Evolutionary conservation across 2,329 filamentous ascomycete genomes (phyloP).

Genomic region (Sarocladium strictum): DNA sequence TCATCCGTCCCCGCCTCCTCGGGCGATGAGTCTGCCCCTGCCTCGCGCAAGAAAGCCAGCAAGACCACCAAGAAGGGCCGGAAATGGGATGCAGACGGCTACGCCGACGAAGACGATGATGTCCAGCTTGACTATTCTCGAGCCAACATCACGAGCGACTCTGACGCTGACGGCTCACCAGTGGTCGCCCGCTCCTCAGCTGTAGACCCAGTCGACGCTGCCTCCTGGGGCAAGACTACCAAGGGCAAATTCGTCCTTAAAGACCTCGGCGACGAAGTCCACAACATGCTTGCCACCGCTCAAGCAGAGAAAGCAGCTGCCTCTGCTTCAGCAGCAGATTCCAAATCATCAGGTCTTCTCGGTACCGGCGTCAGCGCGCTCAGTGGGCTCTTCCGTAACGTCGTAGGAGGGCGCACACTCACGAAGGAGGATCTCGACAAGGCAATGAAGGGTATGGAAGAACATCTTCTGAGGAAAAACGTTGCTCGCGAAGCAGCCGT

Average conservation of each 20-base stretch:
- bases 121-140: slow-evolving; percentile 86
- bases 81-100: slow-evolving; percentile 86
- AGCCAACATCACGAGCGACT: slow-evolving; percentile 46
- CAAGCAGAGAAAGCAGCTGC: slow-evolving; percentile 53
- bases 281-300: slow-evolving; percentile 79
- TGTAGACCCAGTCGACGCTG: slow-evolving; percentile 69
- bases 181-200: slow-evolving; percentile 43
- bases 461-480: slow-evolving; percentile 91
- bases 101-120: slow-evolving; percentile 76
- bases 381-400: slow-evolving; percentile 84
- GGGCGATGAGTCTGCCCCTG: slow-evolving; percentile 67
- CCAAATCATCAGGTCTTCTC: slow-evolving; percentile 54
- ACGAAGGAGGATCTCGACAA: slow-evolving; percentile 86
- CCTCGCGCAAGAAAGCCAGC: slow-evolving; percentile 40
- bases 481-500: slow-evolving; percentile 91
- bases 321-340: slow-evolving; percentile 25
- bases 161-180: slow-evolving; percentile 38
- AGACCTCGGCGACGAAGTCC: slow-evolving; percentile 88
- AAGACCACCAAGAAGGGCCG: slow-evolving; percentile 81
- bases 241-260: slow-evolving; percentile 93
- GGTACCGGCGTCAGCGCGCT: slow-evolving; percentile 77
- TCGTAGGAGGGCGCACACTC: slow-evolving; percentile 89
- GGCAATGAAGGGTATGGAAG: slow-evolving; percentile 92
- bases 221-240: slow-evolving; percentile 79
- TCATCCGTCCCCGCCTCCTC: slow-evolving; percentile 66